Evolutionary conservation across 768 basidiomycete genomes (phyloP).

Genomic region (Boletus rex-veris): DNA sequence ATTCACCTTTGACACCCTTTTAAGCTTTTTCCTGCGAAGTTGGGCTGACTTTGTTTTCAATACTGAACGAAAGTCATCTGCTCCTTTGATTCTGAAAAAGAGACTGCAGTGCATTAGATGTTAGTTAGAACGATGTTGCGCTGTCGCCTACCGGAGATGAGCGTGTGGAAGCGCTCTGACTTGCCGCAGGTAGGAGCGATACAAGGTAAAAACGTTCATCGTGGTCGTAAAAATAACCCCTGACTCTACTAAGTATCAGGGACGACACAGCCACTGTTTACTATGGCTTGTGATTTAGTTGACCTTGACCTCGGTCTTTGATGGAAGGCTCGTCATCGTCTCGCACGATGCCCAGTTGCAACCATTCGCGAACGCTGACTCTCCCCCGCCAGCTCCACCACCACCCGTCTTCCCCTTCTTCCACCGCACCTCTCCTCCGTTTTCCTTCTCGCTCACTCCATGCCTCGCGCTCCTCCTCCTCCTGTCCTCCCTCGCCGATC

Average conservation of each 20-base stretch:
- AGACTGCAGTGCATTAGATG: conserved; percentile 38
- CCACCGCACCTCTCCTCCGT: conserved; percentile 14
- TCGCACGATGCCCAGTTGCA: neutral
- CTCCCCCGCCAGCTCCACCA: conserved; percentile 13
- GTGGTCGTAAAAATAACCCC: neutral
- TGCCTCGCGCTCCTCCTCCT: neutral
- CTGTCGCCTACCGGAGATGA: conserved; percentile 42
- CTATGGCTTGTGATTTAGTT: neutral
- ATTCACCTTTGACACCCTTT: conserved; percentile 49
- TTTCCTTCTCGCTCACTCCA: conserved; percentile 2
- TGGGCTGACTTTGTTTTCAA: conserved; percentile 31
- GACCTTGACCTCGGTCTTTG: neutral
- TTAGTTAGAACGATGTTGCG: neutral
- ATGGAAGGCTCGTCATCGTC: conserved; percentile 11
- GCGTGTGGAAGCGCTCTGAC: conserved; percentile 41
- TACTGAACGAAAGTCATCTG: conserved; percentile 55
- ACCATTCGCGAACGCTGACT: conserved; percentile 7
- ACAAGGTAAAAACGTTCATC: conserved; percentile 26
- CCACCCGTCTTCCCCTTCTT: too few species aligned
- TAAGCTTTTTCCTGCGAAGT: conserved; percentile 41
- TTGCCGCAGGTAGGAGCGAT: conserved; percentile 41
- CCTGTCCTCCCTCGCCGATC: conserved; percentile 37
- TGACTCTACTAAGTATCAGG: too few species aligned
- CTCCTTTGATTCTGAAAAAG: conserved; percentile 60
- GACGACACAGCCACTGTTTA: conserved; percentile 14